Percentiles rank a stretch among this genome's conserved stretches.
phyloP scores from a whole-genome alignment of 192 early-diverging fungal species.

The Paraglomus occultum region DNA sequence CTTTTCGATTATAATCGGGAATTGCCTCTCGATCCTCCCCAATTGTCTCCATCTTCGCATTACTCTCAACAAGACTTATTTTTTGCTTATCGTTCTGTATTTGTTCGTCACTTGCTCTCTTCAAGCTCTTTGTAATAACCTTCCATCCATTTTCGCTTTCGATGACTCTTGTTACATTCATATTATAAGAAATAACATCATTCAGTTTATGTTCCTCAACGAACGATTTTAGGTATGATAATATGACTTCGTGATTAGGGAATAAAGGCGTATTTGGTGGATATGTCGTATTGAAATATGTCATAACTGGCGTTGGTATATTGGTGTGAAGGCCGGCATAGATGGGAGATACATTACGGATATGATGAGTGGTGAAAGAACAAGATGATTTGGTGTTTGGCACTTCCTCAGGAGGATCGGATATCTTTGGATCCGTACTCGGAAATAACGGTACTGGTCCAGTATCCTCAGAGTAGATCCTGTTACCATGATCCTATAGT shows the following conservation, averaged over 20 bases:
- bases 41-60: constrained; percentile 24
- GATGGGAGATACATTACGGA: constrained; percentile 25
- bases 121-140: constrained; percentile 42
- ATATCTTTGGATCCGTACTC: constrained; percentile 32
- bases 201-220: no score
- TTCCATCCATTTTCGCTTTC: constrained; percentile 26
- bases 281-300: constrained; percentile 45
- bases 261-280: constrained; percentile 36
- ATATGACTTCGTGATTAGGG: constrained; percentile 31
- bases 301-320: constrained; percentile 53
- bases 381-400: background rate
- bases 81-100: constrained; percentile 38
- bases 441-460: constrained; percentile 32
- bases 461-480: constrained; percentile 48
- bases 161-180: no score
- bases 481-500: constrained; percentile 16
- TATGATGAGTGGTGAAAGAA: background rate
- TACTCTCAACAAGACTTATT: constrained; percentile 35
- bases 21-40: constrained; percentile 23
- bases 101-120: constrained; percentile 20
- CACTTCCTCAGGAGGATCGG: background rate
- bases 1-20: constrained; percentile 30
- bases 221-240: no score
- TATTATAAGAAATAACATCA: no score
- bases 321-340: constrained; percentile 52